A percentile compares a stretch with the other conserved stretches of the same genome.
phyloP scores from a whole-genome alignment of 176 grass and related monocot species.

The Rhynchospora pubera region DNA sequence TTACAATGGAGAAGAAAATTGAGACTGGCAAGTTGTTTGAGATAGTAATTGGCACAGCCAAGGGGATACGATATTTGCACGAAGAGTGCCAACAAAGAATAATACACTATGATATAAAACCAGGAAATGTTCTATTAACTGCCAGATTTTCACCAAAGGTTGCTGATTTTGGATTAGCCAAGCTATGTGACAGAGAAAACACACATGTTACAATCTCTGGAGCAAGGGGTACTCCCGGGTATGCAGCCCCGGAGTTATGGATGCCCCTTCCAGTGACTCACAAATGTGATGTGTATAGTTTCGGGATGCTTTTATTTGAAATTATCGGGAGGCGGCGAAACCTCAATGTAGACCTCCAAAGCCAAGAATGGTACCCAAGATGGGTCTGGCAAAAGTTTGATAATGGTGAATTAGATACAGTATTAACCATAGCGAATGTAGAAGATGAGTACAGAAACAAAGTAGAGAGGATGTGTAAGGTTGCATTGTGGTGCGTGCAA shows the following conservation, averaged over 20 bases:
- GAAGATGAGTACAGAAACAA: constrained; percentile 26
- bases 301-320: constrained; percentile 71
- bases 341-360: constrained; percentile 40
- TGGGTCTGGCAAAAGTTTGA: constrained; percentile 52
- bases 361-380: constrained; percentile 61
- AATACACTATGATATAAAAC: constrained; percentile 75
- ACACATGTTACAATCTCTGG: constrained; percentile 49
- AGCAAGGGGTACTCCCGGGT: constrained; percentile 44
- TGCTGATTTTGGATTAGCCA: constrained; percentile 59
- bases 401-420: constrained; percentile 6
- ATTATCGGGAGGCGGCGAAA: constrained; percentile 51
- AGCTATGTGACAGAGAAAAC: constrained; percentile 47
- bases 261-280: constrained; percentile 46
- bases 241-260: constrained; percentile 71
- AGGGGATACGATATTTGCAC: constrained; percentile 49
- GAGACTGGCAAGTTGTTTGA: constrained; percentile 30
- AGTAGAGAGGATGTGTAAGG: constrained; percentile 47
- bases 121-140: constrained; percentile 52
- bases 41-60: constrained; percentile 42
- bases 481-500: constrained; percentile 78
- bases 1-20: constrained; percentile 12
- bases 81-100: constrained; percentile 61
- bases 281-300: constrained; percentile 73
- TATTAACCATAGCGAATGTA: constrained; percentile 18
- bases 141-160: constrained; percentile 43